These are phyloP conservation scores for Physcomitrium patens DNA, from an alignment of 225 moss, liverwort and hornwort genomes.

Conservation along the genomic window DNA sequence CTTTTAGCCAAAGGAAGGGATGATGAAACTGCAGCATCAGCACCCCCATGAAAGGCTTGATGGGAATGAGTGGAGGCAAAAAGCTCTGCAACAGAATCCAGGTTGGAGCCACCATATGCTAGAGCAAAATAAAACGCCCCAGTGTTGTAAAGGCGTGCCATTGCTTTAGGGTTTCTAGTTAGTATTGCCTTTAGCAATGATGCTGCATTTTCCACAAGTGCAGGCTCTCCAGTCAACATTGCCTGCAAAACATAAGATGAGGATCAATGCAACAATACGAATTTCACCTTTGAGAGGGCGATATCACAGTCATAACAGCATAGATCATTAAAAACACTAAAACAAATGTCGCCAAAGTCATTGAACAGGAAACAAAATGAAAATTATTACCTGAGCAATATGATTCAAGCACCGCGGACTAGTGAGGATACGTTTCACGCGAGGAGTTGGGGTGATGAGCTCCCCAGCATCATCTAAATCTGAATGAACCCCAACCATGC, in stretches of 20 bases:
- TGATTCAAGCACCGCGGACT: slow-evolving; percentile 93
- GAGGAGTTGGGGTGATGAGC: slow-evolving; percentile 90
- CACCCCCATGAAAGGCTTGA: slow-evolving; percentile 94
- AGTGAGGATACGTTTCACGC: slow-evolving; percentile 88
- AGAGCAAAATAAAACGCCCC: slow-evolving; percentile 93
- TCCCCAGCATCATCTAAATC: slow-evolving; percentile 96
- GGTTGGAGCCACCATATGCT: slow-evolving; percentile 86
- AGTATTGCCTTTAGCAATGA: slow-evolving; percentile 80
- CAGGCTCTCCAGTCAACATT: slow-evolving; percentile 84
- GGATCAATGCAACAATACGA: slow-evolving; percentile 1
- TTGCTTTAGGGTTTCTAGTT: slow-evolving; percentile 86
- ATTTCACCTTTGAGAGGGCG: neutral
- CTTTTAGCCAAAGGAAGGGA: slow-evolving; percentile 94
- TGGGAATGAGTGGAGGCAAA: slow-evolving; percentile 85
- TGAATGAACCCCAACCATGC: slow-evolving; percentile 92
- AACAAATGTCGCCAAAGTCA: slow-evolving; percentile 11
- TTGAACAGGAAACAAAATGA: slow-evolving; percentile 2
- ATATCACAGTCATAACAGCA: neutral
- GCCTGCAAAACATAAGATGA: slow-evolving; percentile 56
- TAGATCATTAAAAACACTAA: neutral
- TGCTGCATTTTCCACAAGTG: slow-evolving; percentile 82
- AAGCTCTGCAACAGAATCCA: slow-evolving; percentile 83
- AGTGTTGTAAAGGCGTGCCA: slow-evolving; percentile 90
- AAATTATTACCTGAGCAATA: slow-evolving; percentile 70
- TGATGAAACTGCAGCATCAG: slow-evolving; percentile 91